Evolutionary conservation across 1,139 yeast genomes (phyloP).

Genomic region (Pichia sp.): DNA sequence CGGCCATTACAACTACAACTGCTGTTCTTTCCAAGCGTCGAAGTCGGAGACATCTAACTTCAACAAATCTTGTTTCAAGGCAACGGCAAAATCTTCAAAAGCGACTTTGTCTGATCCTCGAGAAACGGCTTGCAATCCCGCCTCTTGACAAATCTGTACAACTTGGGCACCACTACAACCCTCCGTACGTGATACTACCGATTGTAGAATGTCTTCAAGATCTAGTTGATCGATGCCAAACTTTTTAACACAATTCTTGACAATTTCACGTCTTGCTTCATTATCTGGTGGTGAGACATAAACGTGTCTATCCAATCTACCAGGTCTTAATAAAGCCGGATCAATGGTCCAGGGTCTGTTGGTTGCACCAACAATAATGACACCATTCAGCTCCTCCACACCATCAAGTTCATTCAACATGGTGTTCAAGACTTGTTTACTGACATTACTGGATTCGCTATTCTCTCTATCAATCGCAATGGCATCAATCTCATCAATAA

Average conservation of each 20-base stretch:
- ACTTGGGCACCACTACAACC: slow-evolving; percentile 98
- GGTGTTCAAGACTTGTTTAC: slow-evolving; percentile 82
- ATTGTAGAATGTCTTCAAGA: slow-evolving; percentile 29
- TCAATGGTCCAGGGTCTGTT: slow-evolving; percentile 91
- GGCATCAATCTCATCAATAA: slow-evolving; percentile 95
- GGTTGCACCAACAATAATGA: slow-evolving; percentile 90
- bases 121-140: slow-evolving; percentile 78
- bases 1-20: slow-evolving; percentile 2
- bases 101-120: slow-evolving; percentile 30
- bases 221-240: slow-evolving; percentile 43
- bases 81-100: slow-evolving; percentile 46
- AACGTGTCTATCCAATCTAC: slow-evolving; percentile 84
- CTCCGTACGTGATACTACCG: slow-evolving; percentile 57
- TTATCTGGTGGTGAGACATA: slow-evolving; percentile 88
- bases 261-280: slow-evolving; percentile 69
- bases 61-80: neutral
- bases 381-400: slow-evolving; percentile 88
- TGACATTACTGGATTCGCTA: slow-evolving; percentile 59
- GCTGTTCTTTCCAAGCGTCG: slow-evolving; percentile 7
- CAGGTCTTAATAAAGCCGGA: slow-evolving; percentile 87
- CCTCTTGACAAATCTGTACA: slow-evolving; percentile 85
- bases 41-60: neutral
- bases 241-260: slow-evolving; percentile 55
- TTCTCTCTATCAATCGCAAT: slow-evolving; percentile 62
- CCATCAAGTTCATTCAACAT: slow-evolving; percentile 92